A percentile compares a stretch with the other conserved stretches of the same genome.
Conservation (phyloP, 176 grass and related monocot genomes). For the Rhynchospora breviuscula region DNA sequence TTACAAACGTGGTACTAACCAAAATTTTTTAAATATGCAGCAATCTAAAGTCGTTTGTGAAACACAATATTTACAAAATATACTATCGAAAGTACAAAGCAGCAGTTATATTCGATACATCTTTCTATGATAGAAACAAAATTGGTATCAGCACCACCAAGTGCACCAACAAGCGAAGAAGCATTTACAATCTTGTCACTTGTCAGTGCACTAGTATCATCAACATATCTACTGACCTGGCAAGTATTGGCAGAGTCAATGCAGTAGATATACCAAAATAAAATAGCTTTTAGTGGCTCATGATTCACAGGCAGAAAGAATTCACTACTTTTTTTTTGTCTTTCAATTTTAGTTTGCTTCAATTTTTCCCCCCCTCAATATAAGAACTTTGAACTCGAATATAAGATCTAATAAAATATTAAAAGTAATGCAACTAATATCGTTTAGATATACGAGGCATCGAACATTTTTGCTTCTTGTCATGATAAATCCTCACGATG, state of each 20-base stretch:
- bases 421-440: slow-evolving; percentile 41
- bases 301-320: not conserved
- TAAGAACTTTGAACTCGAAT: not conserved
- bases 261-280: not conserved
- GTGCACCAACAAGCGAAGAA: not conserved
- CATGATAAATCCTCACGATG: slow-evolving; percentile 70
- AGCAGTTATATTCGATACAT: not conserved
- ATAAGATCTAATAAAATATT: not conserved
- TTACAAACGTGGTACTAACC: not conserved
- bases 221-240: not conserved
- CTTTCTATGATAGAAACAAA: not conserved
- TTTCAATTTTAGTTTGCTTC: not conserved
- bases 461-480: slow-evolving; percentile 70
- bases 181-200: not conserved
- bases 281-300: not conserved
- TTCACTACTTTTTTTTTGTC: not conserved
- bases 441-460: slow-evolving; percentile 94
- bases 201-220: not conserved
- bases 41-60: not conserved
- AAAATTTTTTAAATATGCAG: too few species aligned
- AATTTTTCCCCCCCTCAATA: not conserved
- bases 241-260: not conserved
- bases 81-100: not conserved
- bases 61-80: not conserved
- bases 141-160: not conserved